These are phyloP conservation scores for Phialocephala subalpina DNA, from an alignment of 2,329 filamentous ascomycete species.

Conservation along the genomic window DNA sequence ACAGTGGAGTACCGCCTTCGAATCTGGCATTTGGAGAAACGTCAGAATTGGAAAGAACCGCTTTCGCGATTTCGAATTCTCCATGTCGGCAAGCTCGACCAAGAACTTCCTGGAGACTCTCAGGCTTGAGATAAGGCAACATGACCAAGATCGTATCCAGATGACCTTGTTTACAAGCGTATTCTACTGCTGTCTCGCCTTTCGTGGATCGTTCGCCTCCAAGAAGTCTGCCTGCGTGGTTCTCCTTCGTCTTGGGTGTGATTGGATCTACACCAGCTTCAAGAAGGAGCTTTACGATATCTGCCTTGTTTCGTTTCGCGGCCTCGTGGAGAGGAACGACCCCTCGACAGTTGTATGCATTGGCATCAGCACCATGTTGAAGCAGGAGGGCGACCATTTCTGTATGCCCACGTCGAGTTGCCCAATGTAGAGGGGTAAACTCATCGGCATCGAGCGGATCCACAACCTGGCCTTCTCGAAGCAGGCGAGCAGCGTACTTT, in stretches of 20 bases:
- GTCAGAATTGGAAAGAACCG: conserved; percentile 16
- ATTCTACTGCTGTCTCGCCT: conserved; percentile 44
- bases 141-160: conserved; percentile 26
- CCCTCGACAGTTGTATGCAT: conserved; percentile 39
- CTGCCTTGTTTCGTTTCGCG: conserved; percentile 42
- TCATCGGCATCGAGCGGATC: conserved; percentile 24
- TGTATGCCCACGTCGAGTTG: conserved; percentile 25
- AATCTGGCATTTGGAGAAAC: conserved; percentile 30
- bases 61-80: conserved; percentile 25
- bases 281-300: conserved; percentile 43
- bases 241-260: conserved; percentile 39
- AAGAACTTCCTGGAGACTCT: conserved; percentile 29
- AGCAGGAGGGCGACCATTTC: conserved; percentile 26
- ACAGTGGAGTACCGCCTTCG: conserved; percentile 27
- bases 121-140: conserved; percentile 23
- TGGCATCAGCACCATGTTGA: conserved; percentile 32
- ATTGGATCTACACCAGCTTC: conserved; percentile 47
- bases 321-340: conserved; percentile 48
- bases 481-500: conserved; percentile 20
- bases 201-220: conserved; percentile 20
- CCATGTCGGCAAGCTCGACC: conserved; percentile 29
- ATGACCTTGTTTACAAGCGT: conserved; percentile 43
- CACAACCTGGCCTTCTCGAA: conserved; percentile 14
- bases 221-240: conserved; percentile 16
- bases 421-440: conserved; percentile 39